Evolutionary conservation across 2,329 filamentous ascomycete species (phyloP).

Genomic region (Talaromyces islandicus): DNA sequence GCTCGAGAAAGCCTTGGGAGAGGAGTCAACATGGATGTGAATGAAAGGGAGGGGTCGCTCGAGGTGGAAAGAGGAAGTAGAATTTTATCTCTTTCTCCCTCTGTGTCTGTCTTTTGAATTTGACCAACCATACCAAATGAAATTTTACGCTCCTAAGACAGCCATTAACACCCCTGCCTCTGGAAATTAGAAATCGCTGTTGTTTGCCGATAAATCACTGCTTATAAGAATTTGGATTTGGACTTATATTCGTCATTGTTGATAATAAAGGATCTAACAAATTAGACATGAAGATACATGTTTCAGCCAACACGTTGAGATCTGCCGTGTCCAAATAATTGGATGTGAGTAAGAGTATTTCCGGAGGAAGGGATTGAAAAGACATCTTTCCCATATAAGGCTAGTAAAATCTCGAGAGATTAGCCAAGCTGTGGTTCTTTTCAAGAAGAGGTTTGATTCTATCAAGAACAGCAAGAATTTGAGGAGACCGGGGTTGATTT

Average conservation of each 20-base stretch:
- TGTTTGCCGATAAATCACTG: neutral
- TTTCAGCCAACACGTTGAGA: neutral
- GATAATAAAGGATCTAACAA: neutral
- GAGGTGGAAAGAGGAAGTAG: no score
- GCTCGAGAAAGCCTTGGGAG: no score
- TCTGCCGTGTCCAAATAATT: neutral
- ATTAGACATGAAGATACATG: neutral
- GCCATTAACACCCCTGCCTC: neutral
- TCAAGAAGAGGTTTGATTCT: no score
- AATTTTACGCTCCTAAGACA: no score
- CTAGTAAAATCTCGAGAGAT: neutral
- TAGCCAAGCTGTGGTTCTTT: no score
- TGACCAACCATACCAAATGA: no score
- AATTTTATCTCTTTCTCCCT: neutral
- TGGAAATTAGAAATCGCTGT: slow-evolving; percentile 2
- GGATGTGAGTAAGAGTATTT: neutral
- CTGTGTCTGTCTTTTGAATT: no score
- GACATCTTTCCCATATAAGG: neutral
- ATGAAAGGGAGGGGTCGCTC: no score
- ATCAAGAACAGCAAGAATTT: neutral
- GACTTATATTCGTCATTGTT: neutral
- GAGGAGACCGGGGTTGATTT: no score
- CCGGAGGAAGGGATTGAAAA: neutral
- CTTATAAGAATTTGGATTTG: neutral
- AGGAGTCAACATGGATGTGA: no score